Conservation (phyloP, 1,284 basidiomycete species). For the Cutaneotrichosporon sp. region DNA sequence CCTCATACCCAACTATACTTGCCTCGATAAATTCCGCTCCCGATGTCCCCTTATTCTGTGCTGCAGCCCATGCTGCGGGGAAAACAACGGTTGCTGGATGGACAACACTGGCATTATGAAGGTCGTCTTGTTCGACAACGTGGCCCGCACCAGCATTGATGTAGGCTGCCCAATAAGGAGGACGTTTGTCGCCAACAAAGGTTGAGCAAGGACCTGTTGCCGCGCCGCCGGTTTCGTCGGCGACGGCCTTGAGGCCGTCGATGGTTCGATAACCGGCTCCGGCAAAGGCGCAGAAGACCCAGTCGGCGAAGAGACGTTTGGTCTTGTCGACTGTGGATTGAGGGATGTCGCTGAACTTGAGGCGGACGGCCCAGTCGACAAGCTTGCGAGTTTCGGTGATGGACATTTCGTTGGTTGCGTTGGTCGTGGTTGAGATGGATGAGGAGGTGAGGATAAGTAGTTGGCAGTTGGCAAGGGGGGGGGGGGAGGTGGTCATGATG, state of each 20-base stretch:
- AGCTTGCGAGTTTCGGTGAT: slow-evolving; percentile 15
- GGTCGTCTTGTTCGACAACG: slow-evolving; percentile 18
- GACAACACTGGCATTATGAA: slow-evolving; percentile 15
- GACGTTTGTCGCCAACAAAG: slow-evolving; percentile 7
- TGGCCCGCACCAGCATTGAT: slow-evolving; percentile 15
- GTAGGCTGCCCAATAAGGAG: slow-evolving; percentile 14
- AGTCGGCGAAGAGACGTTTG: slow-evolving; percentile 16
- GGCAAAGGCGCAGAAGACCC: slow-evolving; percentile 16
- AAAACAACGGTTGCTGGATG: slow-evolving; percentile 15
- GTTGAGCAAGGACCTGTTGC: not conserved
- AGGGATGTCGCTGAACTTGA: slow-evolving; percentile 14
- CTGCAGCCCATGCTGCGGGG: slow-evolving; percentile 15
- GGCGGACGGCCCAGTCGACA: slow-evolving; percentile 11
- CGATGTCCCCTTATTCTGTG: slow-evolving; percentile 3
- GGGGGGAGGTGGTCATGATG: not conserved
- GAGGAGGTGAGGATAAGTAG: not conserved
- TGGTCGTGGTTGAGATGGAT: not conserved
- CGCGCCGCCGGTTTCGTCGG: slow-evolving; percentile 11
- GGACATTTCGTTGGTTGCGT: not conserved
- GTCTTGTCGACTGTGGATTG: slow-evolving; percentile 9
- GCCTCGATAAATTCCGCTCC: slow-evolving; percentile 12
- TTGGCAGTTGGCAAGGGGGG: no score
- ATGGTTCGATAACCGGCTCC: slow-evolving; percentile 13
- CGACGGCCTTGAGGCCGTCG: slow-evolving; percentile 11
- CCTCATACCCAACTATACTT: slow-evolving; percentile 12